phyloP scores from a whole-genome alignment of 73 alveolate genomes.

The Blepharisma stoltei region DNA sequence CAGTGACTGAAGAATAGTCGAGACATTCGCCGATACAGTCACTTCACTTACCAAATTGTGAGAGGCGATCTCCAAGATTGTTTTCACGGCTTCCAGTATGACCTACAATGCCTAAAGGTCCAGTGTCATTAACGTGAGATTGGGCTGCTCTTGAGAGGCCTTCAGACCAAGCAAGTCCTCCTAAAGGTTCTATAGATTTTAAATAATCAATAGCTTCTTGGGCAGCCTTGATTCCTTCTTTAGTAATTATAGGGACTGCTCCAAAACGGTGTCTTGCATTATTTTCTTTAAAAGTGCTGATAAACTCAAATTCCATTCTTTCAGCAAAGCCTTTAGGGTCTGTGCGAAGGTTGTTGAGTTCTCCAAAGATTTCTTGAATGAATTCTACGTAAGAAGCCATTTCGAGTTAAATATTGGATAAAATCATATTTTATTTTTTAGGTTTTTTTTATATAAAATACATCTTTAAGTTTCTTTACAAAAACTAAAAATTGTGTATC shows the following conservation, averaged over 20 bases:
- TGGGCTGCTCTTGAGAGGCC: constrained; percentile 63
- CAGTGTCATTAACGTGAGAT: constrained; percentile 84
- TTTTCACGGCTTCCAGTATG: constrained; percentile 75
- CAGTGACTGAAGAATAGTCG: constrained; percentile 57
- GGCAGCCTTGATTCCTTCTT: background rate
- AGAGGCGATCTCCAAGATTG: constrained; percentile 73
- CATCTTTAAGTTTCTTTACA: background rate
- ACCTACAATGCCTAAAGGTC: constrained; percentile 73
- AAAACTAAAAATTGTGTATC: background rate
- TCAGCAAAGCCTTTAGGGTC: constrained; percentile 8
- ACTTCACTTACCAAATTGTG: constrained; percentile 85
- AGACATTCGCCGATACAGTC: constrained; percentile 82
- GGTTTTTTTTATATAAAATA: background rate
- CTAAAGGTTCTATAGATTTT: constrained; percentile 42
- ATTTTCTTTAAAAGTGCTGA: background rate
- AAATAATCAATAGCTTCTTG: constrained; percentile 34
- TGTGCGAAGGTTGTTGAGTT: background rate
- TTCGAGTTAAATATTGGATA: background rate
- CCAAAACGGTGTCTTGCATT: background rate
- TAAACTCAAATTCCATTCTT: background rate
- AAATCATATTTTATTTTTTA: background rate
- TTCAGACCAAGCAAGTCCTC: constrained; percentile 45
- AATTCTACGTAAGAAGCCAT: constrained; percentile 1
- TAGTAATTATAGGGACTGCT: constrained; percentile 24
- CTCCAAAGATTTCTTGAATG: constrained; percentile 11